Evolutionary conservation across 2,329 filamentous ascomycete species (phyloP), one percentile per base, ranked within the genome.

Genomic region (Aspergillus ibericus): DNA sequence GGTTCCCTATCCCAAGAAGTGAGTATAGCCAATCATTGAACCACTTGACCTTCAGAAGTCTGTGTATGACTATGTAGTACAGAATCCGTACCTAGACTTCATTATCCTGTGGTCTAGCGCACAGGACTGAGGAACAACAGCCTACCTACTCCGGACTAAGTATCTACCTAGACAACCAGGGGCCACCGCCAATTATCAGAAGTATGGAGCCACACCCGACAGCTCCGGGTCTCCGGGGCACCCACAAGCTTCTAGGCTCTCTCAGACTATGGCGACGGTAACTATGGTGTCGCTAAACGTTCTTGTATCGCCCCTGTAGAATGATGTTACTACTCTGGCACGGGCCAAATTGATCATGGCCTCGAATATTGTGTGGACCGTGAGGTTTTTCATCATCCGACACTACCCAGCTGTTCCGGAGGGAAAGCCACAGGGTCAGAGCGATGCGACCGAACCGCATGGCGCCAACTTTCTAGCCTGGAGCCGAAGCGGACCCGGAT

Each of bases 161-260:
- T 10, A 9, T 29, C 27, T 16, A n/a, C 44, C 44, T 7, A 48
- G 44, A 48, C 44, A 27, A 48, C 25, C 25, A 25, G 44, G 27
- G 42, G 42, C 15, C 42, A 47, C 42, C 42, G 42, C 42, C 42
- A 29, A 48, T 29, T 29, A 44, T 54, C 34, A 48, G 46, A 55
- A 38, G 51, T 35, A 55, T 55, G 51, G 56, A 59, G 51, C 51
- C 56, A 59, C 40, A 54, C 44, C 34, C 35, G 35, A 48, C 47
- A 56, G 46, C 25, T 50, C 57, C 56, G 52, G 53, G 34, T 34
- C 44, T 49, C 18, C 38, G 50, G 32, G 36, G 51, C 54, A 47
- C 38, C 59, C 56, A 55, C 53, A 32, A 13, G 56, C 53, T 58
- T 61, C 59, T 61, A 61, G 59, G 52, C 59, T 59, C 52, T 36